Base-by-base conservation (phyloP, 768 basidiomycete genomes). In the Auriscalpium vulgare region DNA sequence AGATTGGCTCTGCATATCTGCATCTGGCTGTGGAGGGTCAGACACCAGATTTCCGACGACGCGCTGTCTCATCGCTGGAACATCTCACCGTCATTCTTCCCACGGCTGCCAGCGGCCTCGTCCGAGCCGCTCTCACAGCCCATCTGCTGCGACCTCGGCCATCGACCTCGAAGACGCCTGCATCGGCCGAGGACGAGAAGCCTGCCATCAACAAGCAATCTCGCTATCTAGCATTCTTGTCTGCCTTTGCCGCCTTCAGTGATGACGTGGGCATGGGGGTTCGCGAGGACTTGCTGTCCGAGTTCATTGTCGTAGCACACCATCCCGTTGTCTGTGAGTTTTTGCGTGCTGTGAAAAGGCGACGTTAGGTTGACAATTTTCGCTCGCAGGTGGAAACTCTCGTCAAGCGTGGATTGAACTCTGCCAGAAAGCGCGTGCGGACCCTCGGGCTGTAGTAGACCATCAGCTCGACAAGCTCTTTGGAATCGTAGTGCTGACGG, bases 401-500 rank as follows among this genome's bases (percentile, higher is more conserved):
- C 78, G 82, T 16, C 83, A 82, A 61, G 64, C 65, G 1, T 97
- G 93, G 93, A 87, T 95, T 56, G 88, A 91, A 54, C 60, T 90
- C 5, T 89, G 87, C 54, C 90, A 89, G 61, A 79, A 77, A 56
- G 83, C 87, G 0, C 67, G 73, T 2, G 65, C 78, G 4, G 90
- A 95, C 64, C 93, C 93, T 2, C 73, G 74, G 19, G 77, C 79
- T 13, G 68, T 89, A 7, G 74, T 88, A 4, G 73, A 72, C 8
- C 72, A 69, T 21, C 73, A 81, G 56, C 46, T 82, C 1, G 78
- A 83, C 55, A 68, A 67, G 8, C 67, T 87, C 11, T 61, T 90
- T 56, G 19, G 29, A 16, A 36, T 47, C 23, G 13, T 37, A 14
- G 35, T 13, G n/a, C 64, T 62, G 46, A 50, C 35, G n/a, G 35